phyloP scores from a whole-genome alignment of 495 filamentous ascomycete species.

The Delitschia confertaspora region DNA sequence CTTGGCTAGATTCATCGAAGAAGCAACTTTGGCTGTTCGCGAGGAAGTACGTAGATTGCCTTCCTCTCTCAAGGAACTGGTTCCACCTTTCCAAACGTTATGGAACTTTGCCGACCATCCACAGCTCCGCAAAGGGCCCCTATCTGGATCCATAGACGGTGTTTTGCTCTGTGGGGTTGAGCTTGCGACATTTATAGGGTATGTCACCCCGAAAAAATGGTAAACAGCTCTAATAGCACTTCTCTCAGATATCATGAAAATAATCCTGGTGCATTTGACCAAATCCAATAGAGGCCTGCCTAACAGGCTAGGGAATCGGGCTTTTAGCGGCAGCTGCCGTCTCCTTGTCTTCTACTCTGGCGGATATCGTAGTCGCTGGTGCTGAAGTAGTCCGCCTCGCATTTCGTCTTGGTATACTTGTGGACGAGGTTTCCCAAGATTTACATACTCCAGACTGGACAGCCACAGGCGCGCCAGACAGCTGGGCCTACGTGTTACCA shows the following conservation, averaged over 20 bases:
- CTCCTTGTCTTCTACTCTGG: no score
- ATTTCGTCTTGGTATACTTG: neutral
- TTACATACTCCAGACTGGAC: neutral
- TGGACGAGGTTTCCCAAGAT: neutral
- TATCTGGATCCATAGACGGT: neutral
- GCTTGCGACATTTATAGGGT: neutral
- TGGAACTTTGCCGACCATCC: neutral
- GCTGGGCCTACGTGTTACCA: no score
- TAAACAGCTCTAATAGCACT: no score
- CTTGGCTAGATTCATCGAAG: conserved; percentile 1
- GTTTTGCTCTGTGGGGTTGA: neutral
- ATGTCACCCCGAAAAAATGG: no score
- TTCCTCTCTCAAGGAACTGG: neutral
- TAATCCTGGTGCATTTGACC: no score
- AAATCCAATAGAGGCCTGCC: no score
- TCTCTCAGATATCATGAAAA: no score
- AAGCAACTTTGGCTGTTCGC: neutral
- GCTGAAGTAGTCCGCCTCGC: neutral
- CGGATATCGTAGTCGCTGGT: neutral
- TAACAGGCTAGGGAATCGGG: no score
- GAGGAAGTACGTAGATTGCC: conserved; percentile 2
- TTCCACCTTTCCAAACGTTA: conserved; percentile 1
- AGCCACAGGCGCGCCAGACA: no score
- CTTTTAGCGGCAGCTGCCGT: no score
- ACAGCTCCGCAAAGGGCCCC: neutral